Percentiles rank a stretch among this genome's conserved stretches.
These are phyloP conservation scores for Plectosphaerella plurivora DNA, from an alignment of 2,329 filamentous ascomycete genomes.

Conservation along the genomic window DNA sequence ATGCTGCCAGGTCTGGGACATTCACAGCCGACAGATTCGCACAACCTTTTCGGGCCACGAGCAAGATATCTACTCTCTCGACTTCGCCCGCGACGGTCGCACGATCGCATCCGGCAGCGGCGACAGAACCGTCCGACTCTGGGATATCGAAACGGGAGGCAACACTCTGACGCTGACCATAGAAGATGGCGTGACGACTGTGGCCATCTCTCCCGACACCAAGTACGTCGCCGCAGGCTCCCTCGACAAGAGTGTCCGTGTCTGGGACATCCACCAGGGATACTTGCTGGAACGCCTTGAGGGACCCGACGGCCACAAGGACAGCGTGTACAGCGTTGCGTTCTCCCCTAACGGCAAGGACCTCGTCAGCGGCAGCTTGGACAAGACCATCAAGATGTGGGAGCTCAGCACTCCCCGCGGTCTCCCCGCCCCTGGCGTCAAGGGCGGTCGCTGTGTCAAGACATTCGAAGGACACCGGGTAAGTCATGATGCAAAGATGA, in stretches of 20 bases:
- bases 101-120: conserved; percentile 95
- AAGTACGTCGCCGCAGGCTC: conserved; percentile 93
- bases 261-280: conserved; percentile 88
- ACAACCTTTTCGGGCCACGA: conserved; percentile 96
- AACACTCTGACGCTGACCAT: conserved; percentile 85
- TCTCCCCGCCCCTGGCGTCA: conserved; percentile 61
- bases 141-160: conserved; percentile 84
- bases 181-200: conserved; percentile 95
- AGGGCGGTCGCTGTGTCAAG: conserved; percentile 89
- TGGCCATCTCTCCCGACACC: conserved; percentile 93
- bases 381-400: conserved; percentile 99
- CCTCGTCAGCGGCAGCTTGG: conserved; percentile 88
- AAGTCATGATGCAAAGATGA: conserved; percentile 23
- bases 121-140: conserved; percentile 89
- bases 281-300: conserved; percentile 88
- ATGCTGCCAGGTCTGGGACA: conserved; percentile 80
- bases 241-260: conserved; percentile 93
- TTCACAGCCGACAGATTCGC: conserved; percentile 74
- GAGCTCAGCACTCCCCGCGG: conserved; percentile 74
- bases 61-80: conserved; percentile 95
- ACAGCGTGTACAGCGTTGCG: conserved; percentile 93
- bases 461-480: conserved; percentile 97
- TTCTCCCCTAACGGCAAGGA: conserved; percentile 93
- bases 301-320: conserved; percentile 90
- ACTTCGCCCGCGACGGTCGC: conserved; percentile 89